Base-by-base conservation (phyloP, 306 rosid genomes). In the Prunus fruticosa region DNA sequence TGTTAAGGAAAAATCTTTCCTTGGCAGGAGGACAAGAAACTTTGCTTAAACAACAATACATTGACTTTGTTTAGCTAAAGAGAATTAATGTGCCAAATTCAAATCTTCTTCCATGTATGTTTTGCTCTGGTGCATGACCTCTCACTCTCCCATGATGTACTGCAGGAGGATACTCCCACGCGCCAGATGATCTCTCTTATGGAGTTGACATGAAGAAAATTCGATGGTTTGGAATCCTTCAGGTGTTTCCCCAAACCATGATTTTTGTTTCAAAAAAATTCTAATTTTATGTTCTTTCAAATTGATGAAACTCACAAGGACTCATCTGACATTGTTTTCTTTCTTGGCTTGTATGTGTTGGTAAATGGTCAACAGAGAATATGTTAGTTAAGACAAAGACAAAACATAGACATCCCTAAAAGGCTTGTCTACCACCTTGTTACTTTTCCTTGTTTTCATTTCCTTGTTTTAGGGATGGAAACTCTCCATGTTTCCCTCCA, bases 151-250 rank as follows among this genome's bases (percentile, higher is more conserved):
- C 4, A 52, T 32, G 52, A 52, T 32, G 52, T 57, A 9, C 1
- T 60, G 12, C 77, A 91, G 97, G 97, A 15, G 98, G 98, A 79
- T 93, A 93, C 78, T 93, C 98, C 46, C 97, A 93, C 67, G 98
- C 98, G 11, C 96, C 98, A n/a, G 67, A 81, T 86, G 88, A 80
- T 20, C 91, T 93, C 18, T 3, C 11, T n/a, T 93, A 91, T 65
- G 98, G 98, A 65, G 88, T 93, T 52, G 67, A 93, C 87, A 88
- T 91, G 92, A 91, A 93, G 69, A 65, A 80, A 18, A 91, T 91
- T 50, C 80, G 98, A 51, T 91, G 98, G 98, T 91, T 83, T 82
- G 98, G 98, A 80, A 93, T 93, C 73, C 98, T 93, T 45, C 98
- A 93, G 90, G 98, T 91, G 10, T 34, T 69, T 53, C 43, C 64